Evolutionary conservation across 1,284 basidiomycete species (phyloP).

Genomic region (Papiliotrema fonsecae): DNA sequence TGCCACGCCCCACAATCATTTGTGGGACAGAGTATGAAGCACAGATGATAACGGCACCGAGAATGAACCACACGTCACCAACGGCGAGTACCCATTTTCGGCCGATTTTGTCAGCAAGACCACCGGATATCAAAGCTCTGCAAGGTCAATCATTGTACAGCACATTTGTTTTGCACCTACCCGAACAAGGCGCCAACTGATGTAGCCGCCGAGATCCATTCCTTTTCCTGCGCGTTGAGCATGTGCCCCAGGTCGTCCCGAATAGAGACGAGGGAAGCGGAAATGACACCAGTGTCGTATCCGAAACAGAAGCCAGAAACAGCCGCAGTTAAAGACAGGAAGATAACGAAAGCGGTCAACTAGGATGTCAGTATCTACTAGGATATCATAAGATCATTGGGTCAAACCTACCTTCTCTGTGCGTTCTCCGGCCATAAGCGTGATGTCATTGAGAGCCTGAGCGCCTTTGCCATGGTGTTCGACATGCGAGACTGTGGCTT

Average conservation of each 20-base stretch:
- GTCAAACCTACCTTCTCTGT: slow-evolving; percentile 26
- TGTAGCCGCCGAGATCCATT: slow-evolving; percentile 71
- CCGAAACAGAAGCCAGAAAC: slow-evolving; percentile 39
- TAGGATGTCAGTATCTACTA: background rate
- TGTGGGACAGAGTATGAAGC: slow-evolving; percentile 38
- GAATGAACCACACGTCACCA: slow-evolving; percentile 67
- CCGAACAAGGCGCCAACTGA: slow-evolving; percentile 70
- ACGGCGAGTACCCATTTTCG: slow-evolving; percentile 58
- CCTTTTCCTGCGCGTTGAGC: slow-evolving; percentile 65
- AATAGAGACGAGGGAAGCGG: slow-evolving; percentile 65
- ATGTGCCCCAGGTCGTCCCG: slow-evolving; percentile 61
- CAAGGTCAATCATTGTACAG: slow-evolving; percentile 52
- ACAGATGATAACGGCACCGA: slow-evolving; percentile 46
- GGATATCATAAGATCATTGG: background rate
- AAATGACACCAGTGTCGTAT: slow-evolving; percentile 40
- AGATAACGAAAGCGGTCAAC: slow-evolving; percentile 26
- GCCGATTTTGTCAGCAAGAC: slow-evolving; percentile 41
- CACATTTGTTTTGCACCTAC: slow-evolving; percentile 55
- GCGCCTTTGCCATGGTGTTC: slow-evolving; percentile 7
- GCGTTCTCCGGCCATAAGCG: slow-evolving; percentile 25
- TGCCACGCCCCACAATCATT: slow-evolving; percentile 41
- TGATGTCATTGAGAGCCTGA: slow-evolving; percentile 9
- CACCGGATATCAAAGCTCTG: slow-evolving; percentile 47
- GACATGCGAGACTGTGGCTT: slow-evolving; percentile 20
- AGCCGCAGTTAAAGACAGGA: slow-evolving; percentile 25